Percentiles rank a stretch among this genome's conserved stretches.
Evolutionary conservation across 345 rosid genomes (phyloP).

Genomic region (Melaleuca alternifolia): DNA sequence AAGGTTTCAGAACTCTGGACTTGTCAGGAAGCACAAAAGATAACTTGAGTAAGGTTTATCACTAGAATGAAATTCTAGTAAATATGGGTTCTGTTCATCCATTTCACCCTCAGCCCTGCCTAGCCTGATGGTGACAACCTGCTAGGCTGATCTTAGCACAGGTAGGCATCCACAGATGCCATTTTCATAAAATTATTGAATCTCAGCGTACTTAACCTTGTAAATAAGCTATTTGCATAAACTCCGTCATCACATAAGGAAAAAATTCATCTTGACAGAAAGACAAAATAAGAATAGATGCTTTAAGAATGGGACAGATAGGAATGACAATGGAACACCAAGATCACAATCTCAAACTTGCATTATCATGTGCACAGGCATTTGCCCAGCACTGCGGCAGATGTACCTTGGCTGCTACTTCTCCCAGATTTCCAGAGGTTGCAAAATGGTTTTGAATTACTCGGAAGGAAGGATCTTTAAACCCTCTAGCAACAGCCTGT

Average conservation of each 20-base stretch:
- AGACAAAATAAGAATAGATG: not conserved
- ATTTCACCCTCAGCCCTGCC: not conserved
- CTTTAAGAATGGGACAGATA: not conserved
- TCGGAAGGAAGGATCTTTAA: conserved; percentile 90
- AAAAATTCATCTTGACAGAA: no score
- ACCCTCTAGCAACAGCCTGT: conserved; percentile 93
- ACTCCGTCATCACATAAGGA: not conserved
- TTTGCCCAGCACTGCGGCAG: not conserved
- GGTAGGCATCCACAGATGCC: not conserved
- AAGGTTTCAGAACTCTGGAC: not conserved
- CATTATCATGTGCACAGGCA: not conserved
- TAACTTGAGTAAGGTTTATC: not conserved
- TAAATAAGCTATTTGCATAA: not conserved
- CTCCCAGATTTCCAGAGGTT: conserved; percentile 76
- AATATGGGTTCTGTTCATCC: not conserved
- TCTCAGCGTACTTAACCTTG: not conserved
- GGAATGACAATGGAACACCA: not conserved
- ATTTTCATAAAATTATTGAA: not conserved
- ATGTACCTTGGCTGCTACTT: conserved; percentile 91
- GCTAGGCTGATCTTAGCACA: not conserved
- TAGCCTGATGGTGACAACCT: not conserved
- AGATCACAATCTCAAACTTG: not conserved
- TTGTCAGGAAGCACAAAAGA: not conserved
- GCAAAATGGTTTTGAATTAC: conserved; percentile 96
- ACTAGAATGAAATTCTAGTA: not conserved